These are phyloP conservation scores for Calonectria montana DNA, from an alignment of 2,329 filamentous ascomycete species.

Conservation along the genomic window DNA sequence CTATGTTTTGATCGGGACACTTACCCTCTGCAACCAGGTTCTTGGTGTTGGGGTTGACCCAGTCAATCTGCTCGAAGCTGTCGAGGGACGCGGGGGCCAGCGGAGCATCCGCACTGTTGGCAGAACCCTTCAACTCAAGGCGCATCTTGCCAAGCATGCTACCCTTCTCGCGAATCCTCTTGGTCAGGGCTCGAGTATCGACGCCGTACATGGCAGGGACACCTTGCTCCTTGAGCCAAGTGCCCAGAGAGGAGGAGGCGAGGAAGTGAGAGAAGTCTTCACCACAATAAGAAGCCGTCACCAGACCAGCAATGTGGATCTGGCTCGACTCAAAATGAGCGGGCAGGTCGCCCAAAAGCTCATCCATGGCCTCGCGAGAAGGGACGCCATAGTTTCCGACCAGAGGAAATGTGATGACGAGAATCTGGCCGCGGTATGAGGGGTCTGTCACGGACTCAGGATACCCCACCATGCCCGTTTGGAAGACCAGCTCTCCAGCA, in stretches of 20 bases:
- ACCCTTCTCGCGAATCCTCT: slow-evolving; percentile 92
- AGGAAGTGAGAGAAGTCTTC: slow-evolving; percentile 97
- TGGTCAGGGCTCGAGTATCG: slow-evolving; percentile 93
- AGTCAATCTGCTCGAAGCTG: slow-evolving; percentile 83
- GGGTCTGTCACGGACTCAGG: slow-evolving; percentile 92
- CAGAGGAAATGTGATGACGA: slow-evolving; percentile 95
- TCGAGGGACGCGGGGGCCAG: slow-evolving; percentile 44
- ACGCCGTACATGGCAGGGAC: slow-evolving; percentile 95
- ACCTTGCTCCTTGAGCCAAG: slow-evolving; percentile 96
- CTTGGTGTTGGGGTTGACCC: slow-evolving; percentile 91
- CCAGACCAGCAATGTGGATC: slow-evolving; percentile 93
- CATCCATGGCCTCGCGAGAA: slow-evolving; percentile 84
- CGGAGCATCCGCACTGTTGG: slow-evolving; percentile 44
- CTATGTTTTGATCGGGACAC: slow-evolving; percentile 47
- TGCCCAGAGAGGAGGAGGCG: slow-evolving; percentile 87
- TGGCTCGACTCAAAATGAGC: slow-evolving; percentile 92
- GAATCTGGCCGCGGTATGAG: slow-evolving; percentile 90
- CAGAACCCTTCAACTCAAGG: slow-evolving; percentile 67
- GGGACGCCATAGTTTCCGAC: slow-evolving; percentile 98
- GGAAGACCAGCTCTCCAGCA: slow-evolving; percentile 97
- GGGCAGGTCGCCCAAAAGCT: slow-evolving; percentile 85
- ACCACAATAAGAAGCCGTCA: slow-evolving; percentile 91
- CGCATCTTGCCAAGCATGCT: slow-evolving; percentile 96
- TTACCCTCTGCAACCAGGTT: slow-evolving; percentile 96
- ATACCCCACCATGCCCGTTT: slow-evolving; percentile 99